Evolutionary conservation across 805 yeast species (phyloP), one percentile per base, ranked within the genome.

Genomic region (Scheffersomyces lignosus): DNA sequence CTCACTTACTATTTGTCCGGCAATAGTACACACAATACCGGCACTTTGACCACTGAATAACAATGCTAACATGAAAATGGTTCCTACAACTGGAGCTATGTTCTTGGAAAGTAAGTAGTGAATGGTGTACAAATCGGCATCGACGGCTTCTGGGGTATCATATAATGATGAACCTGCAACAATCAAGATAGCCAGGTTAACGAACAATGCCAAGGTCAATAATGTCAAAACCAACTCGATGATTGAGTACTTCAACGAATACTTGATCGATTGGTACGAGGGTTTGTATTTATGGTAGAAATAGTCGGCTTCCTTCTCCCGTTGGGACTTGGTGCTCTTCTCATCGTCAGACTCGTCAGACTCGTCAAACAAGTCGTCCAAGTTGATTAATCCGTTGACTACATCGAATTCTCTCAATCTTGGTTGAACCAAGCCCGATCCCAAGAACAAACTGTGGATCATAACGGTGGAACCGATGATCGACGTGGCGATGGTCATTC

Each of bases 1-100:
- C 58, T 90, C 97, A 48, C 88, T 78, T 2, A 90, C 96, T 49
- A 90, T 81, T 60, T 90, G 95, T 7, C 96, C 96, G 0, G 95
- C 87, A 65, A 90, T 83, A 0, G 97, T 90, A 58, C 96, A 89
- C 2, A 89, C 90, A 29, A 90, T 80, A 33, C 96, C 96, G 0
- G 96, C 96, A 31, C 90, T 83, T 52, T 86, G 89, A 4, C 96
- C 96, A 40, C 93, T 83, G 40, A 86, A 77, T 27, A 90, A 66
- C 49, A 90, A 69, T 0, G 96, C 96, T 36, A 87, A 58, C 75
- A 88, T 88, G 63, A 90, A 90, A 0, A 88, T 61, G 1, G 87
- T 80, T 18, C 96, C 97, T 0, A 88, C 95, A 6, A 77, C 79
- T 2, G 83, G 79, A 0, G 95, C 83, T 27, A 90, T 66, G 34